These are phyloP conservation scores for Myotisia sp. DNA, from an alignment of 2,329 filamentous ascomycete species.

Conservation along the genomic window DNA sequence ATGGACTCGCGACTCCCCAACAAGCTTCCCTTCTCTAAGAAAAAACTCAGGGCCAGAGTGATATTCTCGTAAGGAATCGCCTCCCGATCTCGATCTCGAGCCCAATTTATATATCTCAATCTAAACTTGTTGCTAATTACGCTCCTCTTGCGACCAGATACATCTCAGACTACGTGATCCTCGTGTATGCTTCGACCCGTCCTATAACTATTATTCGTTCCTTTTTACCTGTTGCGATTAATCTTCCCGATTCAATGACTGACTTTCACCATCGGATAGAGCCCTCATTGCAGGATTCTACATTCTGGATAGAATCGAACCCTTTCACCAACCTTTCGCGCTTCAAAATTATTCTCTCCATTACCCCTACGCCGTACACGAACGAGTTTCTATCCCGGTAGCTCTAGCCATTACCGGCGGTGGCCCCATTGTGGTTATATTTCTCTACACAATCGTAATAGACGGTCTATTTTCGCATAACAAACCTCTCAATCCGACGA, in stretches of 20 bases:
- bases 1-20: conserved; percentile 17
- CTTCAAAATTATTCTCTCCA: conserved; percentile 43
- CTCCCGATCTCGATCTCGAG: no score
- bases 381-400: conserved; percentile 39
- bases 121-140: not conserved
- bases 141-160: conserved; percentile 29
- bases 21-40: conserved; percentile 42
- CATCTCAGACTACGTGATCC: conserved; percentile 45
- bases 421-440: conserved; percentile 39
- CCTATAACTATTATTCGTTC: no score
- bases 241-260: conserved; percentile 8
- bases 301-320: conserved; percentile 39
- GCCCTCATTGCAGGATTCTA: conserved; percentile 38
- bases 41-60: conserved; percentile 36
- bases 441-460: conserved; percentile 42
- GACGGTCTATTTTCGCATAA: conserved; percentile 45
- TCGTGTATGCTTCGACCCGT: conserved; percentile 33
- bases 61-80: conserved; percentile 36
- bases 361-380: conserved; percentile 43
- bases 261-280: conserved; percentile 20
- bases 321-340: conserved; percentile 45
- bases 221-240: no score
- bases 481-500: conserved; percentile 23
- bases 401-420: conserved; percentile 37
- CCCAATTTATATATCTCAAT: not conserved